Percentiles rank a stretch among this genome's conserved stretches.
Conservation (phyloP, 1,139 yeast genomes). For the Debaryomyces fabryi region DNA sequence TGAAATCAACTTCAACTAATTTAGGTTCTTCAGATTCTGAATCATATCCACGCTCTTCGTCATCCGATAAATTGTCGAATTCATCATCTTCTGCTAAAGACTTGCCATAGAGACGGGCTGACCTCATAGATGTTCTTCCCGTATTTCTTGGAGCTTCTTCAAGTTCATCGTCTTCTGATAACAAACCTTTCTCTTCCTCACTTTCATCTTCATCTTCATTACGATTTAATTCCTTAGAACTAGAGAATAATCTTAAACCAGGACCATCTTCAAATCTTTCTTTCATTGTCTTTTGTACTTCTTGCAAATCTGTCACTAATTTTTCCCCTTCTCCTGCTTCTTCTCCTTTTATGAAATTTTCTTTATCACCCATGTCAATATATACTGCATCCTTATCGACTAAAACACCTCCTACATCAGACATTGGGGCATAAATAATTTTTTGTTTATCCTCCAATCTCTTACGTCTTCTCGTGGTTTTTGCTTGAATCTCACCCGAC, state of each 20-base stretch:
- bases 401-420: slow-evolving; percentile 96
- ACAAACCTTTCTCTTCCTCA: slow-evolving; percentile 39
- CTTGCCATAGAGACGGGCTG: slow-evolving; percentile 60
- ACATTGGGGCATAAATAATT: slow-evolving; percentile 97
- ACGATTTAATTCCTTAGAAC: slow-evolving; percentile 53
- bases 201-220: slow-evolving; percentile 39
- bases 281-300: slow-evolving; percentile 63
- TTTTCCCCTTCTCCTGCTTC: slow-evolving; percentile 83
- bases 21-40: slow-evolving; percentile 31
- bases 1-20: slow-evolving; percentile 55
- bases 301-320: slow-evolving; percentile 79
- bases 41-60: slow-evolving; percentile 39
- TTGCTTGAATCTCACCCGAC: slow-evolving; percentile 56
- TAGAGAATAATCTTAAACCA: slow-evolving; percentile 73
- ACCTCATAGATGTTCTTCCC: slow-evolving; percentile 65
- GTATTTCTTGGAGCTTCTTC: slow-evolving; percentile 32
- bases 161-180: slow-evolving; percentile 31
- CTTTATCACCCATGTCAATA: slow-evolving; percentile 77
- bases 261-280: slow-evolving; percentile 64
- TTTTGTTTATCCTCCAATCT: slow-evolving; percentile 93
- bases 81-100: slow-evolving; percentile 52
- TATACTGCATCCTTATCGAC: slow-evolving; percentile 97
- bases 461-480: slow-evolving; percentile 72
- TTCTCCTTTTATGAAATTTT: slow-evolving; percentile 59
- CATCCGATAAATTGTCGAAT: slow-evolving; percentile 38